phyloP scores from a whole-genome alignment of 768 basidiomycete genomes.

The button mushroom (Agaricus bisporus) region DNA sequence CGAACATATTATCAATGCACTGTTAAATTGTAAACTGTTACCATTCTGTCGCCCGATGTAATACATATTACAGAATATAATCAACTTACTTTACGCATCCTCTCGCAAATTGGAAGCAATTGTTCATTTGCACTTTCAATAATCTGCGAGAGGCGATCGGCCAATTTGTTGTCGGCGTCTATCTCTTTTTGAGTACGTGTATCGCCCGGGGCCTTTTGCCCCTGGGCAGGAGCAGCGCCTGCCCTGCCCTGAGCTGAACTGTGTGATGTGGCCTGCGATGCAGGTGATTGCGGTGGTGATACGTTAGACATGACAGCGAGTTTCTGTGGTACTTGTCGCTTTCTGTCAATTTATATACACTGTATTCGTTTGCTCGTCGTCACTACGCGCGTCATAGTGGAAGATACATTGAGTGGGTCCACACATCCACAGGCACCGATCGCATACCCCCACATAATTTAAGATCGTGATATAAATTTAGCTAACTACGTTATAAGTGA shows the following conservation, averaged over 20 bases:
- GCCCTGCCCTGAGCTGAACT: too few relatives aligned
- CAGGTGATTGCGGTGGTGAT: background rate
- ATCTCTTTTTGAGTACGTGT: slow-evolving; percentile 19
- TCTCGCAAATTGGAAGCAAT: slow-evolving; percentile 24
- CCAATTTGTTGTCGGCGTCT: slow-evolving; percentile 22
- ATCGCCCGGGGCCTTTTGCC: slow-evolving; percentile 2
- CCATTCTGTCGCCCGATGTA: background rate
- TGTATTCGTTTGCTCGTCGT: too few relatives aligned
- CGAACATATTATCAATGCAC: slow-evolving; percentile 30
- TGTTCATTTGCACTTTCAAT: slow-evolving; percentile 29
- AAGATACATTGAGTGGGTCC: too few relatives aligned
- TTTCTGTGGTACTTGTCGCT: too few relatives aligned
- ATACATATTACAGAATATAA: background rate
- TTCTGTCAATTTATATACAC: too few relatives aligned
- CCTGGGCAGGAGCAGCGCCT: background rate
- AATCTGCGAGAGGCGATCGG: slow-evolving; percentile 26
- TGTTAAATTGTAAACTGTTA: slow-evolving; percentile 2
- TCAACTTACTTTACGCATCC: slow-evolving; percentile 28
- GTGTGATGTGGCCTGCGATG: background rate
- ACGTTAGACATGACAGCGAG: background rate
- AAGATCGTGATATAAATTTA: too few relatives aligned
- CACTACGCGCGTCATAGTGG: too few relatives aligned
- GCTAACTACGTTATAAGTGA: too few relatives aligned
- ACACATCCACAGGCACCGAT: too few relatives aligned
- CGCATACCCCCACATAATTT: too few relatives aligned